Evolutionary conservation across 2,329 filamentous ascomycete species (phyloP), one percentile per base, ranked within the genome.

Genomic region (Didymella segeticola): DNA sequence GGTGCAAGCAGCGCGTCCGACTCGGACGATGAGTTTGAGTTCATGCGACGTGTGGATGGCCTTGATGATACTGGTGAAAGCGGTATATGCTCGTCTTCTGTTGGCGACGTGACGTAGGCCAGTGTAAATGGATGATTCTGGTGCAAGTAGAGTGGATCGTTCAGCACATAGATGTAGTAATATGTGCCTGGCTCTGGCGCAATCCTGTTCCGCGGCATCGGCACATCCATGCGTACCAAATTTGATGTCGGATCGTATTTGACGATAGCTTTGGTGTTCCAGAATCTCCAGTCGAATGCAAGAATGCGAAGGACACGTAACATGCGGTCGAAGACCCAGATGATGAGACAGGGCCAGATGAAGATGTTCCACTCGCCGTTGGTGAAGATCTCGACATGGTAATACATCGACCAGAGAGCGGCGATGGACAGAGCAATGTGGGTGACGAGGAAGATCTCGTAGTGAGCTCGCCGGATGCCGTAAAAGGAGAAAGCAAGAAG

Each of bases 301-400:
- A 78, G 48, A 8, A 80, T 64, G 1, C 82, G 79, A 0, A 74
- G 46, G 4, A 79, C 52, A 0, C 84, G 78, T 1, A 82, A 49
- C 7, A 78, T 42, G 2, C 83, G 77, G 47, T 86, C 83, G 1
- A 77, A 61, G 0, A 75, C 43, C 83, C 83, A 86, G 23, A 85
- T 74, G 10, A 69, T 67, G 3, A 78, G 68, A 2, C 80, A 80
- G 0, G 79, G 70, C 78, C 80, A 85, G 45, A 83, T 78, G 17
- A 82, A 77, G 8, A 67, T 62, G 46, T 83, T 79, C 52, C 79
- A 85, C 39, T 77, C 69, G 17, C 78, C 78, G 5, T 61, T 73
- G 0, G 48, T 66, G 53, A 83, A 84, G 19, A 84, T 82, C n/a
- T 83, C 73, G 52, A 83, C 72, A 59, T 86, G 74, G 48, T 79